Conservation (phyloP, 768 basidiomycete species). For the Suillus subaureus region DNA sequence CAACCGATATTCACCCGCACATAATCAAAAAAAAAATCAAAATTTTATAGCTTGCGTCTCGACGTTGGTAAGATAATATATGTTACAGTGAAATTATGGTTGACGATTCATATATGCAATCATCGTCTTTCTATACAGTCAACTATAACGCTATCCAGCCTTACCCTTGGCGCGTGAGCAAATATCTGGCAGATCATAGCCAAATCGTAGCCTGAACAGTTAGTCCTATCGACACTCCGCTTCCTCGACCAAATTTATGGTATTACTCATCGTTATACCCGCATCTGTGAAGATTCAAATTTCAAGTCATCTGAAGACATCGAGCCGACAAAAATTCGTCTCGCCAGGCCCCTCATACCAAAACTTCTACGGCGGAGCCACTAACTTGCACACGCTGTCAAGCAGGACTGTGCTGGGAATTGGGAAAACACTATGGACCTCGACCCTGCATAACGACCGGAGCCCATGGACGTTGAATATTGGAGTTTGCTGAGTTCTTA, state of each 20-base stretch:
- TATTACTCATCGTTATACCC: background rate
- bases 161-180: background rate
- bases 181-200: background rate
- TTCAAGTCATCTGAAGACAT: background rate
- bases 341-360: background rate
- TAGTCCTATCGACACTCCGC: constrained; percentile 1
- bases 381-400: constrained; percentile 5
- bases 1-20: background rate
- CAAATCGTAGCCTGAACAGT: constrained; percentile 1
- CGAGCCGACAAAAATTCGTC: background rate
- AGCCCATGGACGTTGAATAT: background rate
- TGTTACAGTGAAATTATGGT: background rate
- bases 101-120: background rate
- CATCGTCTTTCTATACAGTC: background rate
- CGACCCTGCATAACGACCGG: constrained; percentile 1
- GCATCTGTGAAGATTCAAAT: background rate
- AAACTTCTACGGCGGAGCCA: background rate
- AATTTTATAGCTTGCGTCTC: background rate
- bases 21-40: background rate
- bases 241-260: background rate
- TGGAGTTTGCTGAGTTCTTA: constrained; percentile 1
- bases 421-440: background rate
- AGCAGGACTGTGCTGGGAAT: background rate
- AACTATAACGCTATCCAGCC: background rate
- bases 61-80: constrained; percentile 3